Evolutionary conservation across 2,329 filamentous ascomycete genomes (phyloP).

Genomic region (Lasiodiplodia sp.): DNA sequence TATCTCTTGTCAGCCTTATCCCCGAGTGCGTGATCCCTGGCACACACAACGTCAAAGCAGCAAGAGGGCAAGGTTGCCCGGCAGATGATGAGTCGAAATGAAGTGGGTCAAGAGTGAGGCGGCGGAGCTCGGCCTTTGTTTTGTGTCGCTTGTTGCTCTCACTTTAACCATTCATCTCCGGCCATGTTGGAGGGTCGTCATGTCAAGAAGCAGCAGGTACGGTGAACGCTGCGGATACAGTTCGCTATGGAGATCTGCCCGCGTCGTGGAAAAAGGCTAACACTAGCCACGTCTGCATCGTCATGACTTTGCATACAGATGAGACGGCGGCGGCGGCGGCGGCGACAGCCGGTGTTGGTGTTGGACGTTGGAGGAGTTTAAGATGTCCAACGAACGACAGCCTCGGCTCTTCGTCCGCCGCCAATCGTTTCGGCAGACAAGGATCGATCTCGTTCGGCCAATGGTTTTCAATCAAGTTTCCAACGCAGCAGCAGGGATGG

Average conservation of each 20-base stretch:
- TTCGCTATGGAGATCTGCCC: too few species aligned
- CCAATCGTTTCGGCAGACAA: background rate
- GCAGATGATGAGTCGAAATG: background rate
- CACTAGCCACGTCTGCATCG: too few species aligned
- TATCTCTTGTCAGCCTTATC: background rate
- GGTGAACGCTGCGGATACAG: too few species aligned
- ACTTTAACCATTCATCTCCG: background rate
- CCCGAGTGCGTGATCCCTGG: background rate
- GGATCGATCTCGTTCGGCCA: background rate
- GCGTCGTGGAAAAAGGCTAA: too few species aligned
- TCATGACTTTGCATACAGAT: too few species aligned
- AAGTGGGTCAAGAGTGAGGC: background rate
- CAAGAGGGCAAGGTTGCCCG: background rate
- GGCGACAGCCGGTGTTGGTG: background rate
- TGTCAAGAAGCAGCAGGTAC: background rate
- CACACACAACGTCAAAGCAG: background rate
- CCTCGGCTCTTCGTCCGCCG: background rate
- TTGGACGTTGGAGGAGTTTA: background rate
- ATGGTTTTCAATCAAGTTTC: background rate
- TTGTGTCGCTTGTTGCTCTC: too few species aligned
- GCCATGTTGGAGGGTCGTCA: background rate
- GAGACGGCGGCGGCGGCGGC: background rate
- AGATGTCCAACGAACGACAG: background rate
- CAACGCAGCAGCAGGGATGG: background rate
- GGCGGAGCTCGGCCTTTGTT: background rate